Conservation (phyloP, 2,329 filamentous ascomycete species). For the Epichloe sp. region DNA sequence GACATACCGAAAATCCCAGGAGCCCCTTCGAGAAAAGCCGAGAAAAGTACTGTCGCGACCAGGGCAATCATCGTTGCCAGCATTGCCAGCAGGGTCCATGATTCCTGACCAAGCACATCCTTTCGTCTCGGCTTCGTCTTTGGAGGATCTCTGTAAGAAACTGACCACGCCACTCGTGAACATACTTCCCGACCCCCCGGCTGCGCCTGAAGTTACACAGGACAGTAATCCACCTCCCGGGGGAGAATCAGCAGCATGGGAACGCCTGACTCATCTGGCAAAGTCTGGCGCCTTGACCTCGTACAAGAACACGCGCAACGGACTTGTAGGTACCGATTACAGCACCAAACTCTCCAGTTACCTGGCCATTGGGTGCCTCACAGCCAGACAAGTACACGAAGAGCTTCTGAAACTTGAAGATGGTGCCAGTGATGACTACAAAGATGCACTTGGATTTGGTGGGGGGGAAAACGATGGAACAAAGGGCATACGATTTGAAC, state of each 20-base stretch:
- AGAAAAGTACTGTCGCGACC: conserved; percentile 43
- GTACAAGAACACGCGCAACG: conserved; percentile 62
- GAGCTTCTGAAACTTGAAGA: conserved; percentile 58
- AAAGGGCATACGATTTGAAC: conserved; percentile 54
- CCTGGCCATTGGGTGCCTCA: conserved; percentile 58
- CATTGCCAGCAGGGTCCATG: conserved; percentile 33
- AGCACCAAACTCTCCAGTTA: conserved; percentile 67
- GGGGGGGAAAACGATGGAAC: conserved; percentile 63
- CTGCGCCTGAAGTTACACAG: conserved; percentile 35
- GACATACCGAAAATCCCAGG: conserved; percentile 57
- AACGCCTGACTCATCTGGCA: conserved; percentile 48
- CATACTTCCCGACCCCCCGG: conserved; percentile 39
- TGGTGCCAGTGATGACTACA: conserved; percentile 31
- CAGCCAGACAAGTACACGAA: conserved; percentile 58
- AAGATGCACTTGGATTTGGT: conserved; percentile 42
- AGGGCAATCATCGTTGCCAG: conserved; percentile 36
- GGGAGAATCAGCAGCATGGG: conserved; percentile 51
- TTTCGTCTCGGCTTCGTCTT: conserved; percentile 47
- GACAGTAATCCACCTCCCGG: conserved; percentile 56
- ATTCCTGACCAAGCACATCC: conserved; percentile 48
- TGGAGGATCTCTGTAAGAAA: conserved; percentile 37
- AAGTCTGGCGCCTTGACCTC: conserved; percentile 43
- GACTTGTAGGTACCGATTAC: conserved; percentile 55
- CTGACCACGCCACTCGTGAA: conserved; percentile 45
- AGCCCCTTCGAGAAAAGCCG: conserved; percentile 55